Percentiles rank a stretch among this genome's conserved stretches.
Conservation (phyloP, 352 stramenopile genomes). For the Phytophthora litchii region DNA sequence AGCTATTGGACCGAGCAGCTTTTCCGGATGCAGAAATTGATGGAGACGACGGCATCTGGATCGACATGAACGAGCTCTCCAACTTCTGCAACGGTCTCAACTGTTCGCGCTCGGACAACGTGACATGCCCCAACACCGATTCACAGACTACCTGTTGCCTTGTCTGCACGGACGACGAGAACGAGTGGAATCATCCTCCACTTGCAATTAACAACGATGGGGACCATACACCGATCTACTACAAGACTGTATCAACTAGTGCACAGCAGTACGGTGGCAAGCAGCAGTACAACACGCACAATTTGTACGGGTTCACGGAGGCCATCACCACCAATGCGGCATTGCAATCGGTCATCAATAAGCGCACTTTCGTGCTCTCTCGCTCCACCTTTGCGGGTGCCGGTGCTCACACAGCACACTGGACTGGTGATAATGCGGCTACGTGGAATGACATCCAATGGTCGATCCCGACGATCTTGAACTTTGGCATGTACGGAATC, state of each 20-base stretch:
- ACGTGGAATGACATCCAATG: slow-evolving; percentile 3
- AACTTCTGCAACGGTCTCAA: slow-evolving; percentile 4
- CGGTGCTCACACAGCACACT: neutral
- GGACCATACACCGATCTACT: neutral
- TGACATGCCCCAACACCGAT: neutral
- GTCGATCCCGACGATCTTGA: slow-evolving; percentile 2
- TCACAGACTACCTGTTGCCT: neutral
- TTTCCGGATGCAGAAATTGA: neutral
- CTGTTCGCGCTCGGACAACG: slow-evolving; percentile 1
- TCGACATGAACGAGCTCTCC: slow-evolving; percentile 32
- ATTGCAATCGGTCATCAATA: neutral
- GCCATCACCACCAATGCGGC: neutral
- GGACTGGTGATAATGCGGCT: no score
- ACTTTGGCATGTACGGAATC: slow-evolving; percentile 1
- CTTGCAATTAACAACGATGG: slow-evolving; percentile 3
- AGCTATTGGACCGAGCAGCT: no score
- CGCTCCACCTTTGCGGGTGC: neutral
- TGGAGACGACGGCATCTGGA: no score
- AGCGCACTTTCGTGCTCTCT: slow-evolving; percentile 1
- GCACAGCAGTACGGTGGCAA: neutral
- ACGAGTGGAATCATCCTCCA: neutral
- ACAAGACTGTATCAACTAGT: no score
- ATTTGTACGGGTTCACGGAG: slow-evolving; percentile 2
- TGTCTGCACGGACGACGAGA: neutral
- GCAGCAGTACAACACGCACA: slow-evolving; percentile 1